Percentiles rank a stretch among this genome's conserved stretches.
phyloP scores from a whole-genome alignment of 805 yeast species.

The Candida alai region DNA sequence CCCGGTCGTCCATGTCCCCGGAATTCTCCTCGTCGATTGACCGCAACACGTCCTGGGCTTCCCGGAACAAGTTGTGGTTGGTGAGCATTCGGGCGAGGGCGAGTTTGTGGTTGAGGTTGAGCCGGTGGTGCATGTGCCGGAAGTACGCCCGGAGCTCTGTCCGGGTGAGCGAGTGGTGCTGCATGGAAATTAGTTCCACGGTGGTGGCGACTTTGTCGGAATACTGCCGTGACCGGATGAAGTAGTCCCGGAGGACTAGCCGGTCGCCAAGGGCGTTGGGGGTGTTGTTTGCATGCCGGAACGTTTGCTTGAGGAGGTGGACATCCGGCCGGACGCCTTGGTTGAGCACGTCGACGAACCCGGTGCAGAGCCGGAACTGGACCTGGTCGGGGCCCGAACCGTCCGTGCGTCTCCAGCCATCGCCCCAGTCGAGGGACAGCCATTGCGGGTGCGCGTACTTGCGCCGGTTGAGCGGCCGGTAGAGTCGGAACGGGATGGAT shows the following conservation, averaged over 20 bases:
- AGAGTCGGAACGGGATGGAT: conserved; percentile 22
- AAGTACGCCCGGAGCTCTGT: conserved; percentile 14
- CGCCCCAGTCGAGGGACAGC: conserved; percentile 17
- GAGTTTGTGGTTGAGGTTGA: conserved; percentile 26
- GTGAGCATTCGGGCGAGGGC: conserved; percentile 26
- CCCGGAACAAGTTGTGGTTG: conserved; percentile 22
- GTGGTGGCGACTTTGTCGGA: conserved; percentile 8
- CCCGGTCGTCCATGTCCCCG: conserved; percentile 26
- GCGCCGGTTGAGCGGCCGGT: conserved; percentile 13
- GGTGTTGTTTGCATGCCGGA: conserved; percentile 19
- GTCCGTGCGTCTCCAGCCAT: conserved; percentile 12
- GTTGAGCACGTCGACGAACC: conserved; percentile 29
- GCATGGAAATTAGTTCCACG: conserved; percentile 11
- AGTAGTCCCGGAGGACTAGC: conserved; percentile 21
- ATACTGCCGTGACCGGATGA: conserved; percentile 14
- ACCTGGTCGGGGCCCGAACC: conserved; percentile 28
- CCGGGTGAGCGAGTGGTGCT: conserved; percentile 18
- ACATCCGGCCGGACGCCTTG: conserved; percentile 36
- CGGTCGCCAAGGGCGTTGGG: conserved; percentile 14
- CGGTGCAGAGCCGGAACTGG: conserved; percentile 26
- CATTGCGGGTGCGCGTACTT: conserved; percentile 25
- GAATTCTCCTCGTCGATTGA: conserved; percentile 15
- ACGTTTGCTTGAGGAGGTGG: conserved; percentile 27
- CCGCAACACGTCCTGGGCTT: conserved; percentile 21
- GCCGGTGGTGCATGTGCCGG: conserved; percentile 8